A percentile compares a stretch with the other conserved stretches of the same genome.
Evolutionary conservation across 257 asterid genomes (phyloP).

Genomic region (Perilla frutescens): DNA sequence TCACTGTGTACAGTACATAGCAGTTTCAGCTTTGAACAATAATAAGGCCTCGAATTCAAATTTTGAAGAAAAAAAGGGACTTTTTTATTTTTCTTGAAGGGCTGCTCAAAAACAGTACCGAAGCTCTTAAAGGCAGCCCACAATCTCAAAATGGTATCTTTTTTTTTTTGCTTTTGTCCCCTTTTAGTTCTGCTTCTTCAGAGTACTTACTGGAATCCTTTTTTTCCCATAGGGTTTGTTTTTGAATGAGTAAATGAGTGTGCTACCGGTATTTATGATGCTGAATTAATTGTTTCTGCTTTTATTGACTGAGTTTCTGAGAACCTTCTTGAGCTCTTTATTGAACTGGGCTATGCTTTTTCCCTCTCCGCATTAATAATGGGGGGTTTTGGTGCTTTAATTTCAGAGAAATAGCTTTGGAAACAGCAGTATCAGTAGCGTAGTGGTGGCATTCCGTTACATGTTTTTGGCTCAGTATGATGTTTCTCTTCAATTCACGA

Average conservation of each 20-base stretch:
- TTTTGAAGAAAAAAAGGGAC: not conserved
- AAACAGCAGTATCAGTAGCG: slow-evolving; percentile 43
- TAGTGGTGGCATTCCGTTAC: slow-evolving; percentile 42
- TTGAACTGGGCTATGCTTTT: slow-evolving; percentile 36
- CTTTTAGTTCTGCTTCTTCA: slow-evolving; percentile 50
- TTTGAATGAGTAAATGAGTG: slow-evolving; percentile 43
- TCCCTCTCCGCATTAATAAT: slow-evolving; percentile 50
- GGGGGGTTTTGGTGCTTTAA: slow-evolving; percentile 40
- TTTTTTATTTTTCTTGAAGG: slow-evolving; percentile 30
- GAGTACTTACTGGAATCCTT: slow-evolving; percentile 47
- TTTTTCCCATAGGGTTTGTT: slow-evolving; percentile 38
- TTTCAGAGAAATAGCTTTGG: slow-evolving; percentile 52
- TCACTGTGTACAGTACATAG: slow-evolving; percentile 39
- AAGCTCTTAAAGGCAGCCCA: slow-evolving; percentile 49
- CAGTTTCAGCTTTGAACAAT: slow-evolving; percentile 41
- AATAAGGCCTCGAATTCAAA: slow-evolving; percentile 37
- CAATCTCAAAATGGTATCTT: slow-evolving; percentile 60
- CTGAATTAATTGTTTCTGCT: slow-evolving; percentile 46
- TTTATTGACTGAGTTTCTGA: slow-evolving; percentile 49
- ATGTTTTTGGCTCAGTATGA: slow-evolving; percentile 41
- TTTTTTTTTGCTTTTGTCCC: slow-evolving; percentile 43
- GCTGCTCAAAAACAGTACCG: slow-evolving; percentile 37
- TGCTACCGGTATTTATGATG: slow-evolving; percentile 45
- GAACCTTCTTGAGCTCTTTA: slow-evolving; percentile 46
- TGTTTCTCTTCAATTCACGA: slow-evolving; percentile 39